phyloP scores from a whole-genome alignment of 179 eudicot genomes.

The Beta lomatogona region DNA sequence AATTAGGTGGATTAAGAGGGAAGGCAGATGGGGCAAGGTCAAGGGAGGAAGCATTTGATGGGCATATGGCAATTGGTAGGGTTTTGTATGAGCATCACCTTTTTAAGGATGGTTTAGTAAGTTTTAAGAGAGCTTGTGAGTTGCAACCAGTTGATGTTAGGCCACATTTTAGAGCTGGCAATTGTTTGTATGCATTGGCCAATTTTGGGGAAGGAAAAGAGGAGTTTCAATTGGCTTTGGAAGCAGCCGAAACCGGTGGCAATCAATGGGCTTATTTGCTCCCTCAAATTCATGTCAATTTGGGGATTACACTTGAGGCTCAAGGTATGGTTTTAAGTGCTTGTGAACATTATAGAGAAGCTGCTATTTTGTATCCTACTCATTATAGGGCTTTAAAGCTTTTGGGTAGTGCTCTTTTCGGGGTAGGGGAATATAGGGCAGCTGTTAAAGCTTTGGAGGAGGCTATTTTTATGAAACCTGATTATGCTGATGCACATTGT shows the following conservation, averaged over 20 bases:
- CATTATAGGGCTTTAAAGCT: constrained; percentile 95
- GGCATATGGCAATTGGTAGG: constrained; percentile 95
- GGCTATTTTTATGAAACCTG: constrained; percentile 85
- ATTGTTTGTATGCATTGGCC: constrained; percentile 75
- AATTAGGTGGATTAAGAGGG: constrained; percentile 69
- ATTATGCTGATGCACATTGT: constrained; percentile 97
- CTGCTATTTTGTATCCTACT: constrained; percentile 91
- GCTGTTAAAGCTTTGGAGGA: constrained; percentile 95
- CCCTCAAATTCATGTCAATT: constrained; percentile 96
- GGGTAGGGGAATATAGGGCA: constrained; percentile 93
- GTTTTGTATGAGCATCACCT: constrained; percentile 75
- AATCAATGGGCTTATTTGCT: constrained; percentile 88
- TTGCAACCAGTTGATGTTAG: constrained; percentile 86
- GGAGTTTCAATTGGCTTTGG: constrained; percentile 80
- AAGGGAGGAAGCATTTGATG: constrained; percentile 89
- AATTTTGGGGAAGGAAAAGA: constrained; percentile 58
- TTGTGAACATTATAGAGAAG: constrained; percentile 96
- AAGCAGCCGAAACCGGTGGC: constrained; percentile 92
- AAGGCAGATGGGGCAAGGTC: constrained; percentile 87
- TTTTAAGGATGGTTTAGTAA: constrained; percentile 73
- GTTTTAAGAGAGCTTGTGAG: constrained; percentile 90
- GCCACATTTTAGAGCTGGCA: constrained; percentile 92
- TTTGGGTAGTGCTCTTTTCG: constrained; percentile 93
- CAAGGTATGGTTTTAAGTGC: constrained; percentile 97
- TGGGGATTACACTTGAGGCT: constrained; percentile 89